Evolutionary conservation across 306 rosid genomes (phyloP).

Genomic region (Prunus persica): Prunus_persica_NCBIv2 NC_034013.1:15286501-15287000

Average conservation of each 20-base stretch:
- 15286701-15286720: background rate
- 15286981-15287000: constrained; percentile 6
- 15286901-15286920: no score
- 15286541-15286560: background rate
- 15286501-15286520: background rate
- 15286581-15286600: background rate
- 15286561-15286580: background rate
- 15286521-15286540: background rate
- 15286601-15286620: background rate
- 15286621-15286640: background rate
- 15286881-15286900: background rate
- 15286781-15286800: no score
- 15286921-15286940: no score
- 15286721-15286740: no score
- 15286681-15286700: background rate
- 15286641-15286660: background rate
- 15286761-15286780: no score
- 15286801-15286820: no score
- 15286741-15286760: no score
- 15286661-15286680: background rate
- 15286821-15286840: no score
- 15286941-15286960: background rate
- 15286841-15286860: no score
- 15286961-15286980: background rate
- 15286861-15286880: background rate